Percentiles rank a stretch among this genome's conserved stretches.
phyloP scores from a whole-genome alignment of 345 rosid genomes.

The Citrus cavaleriei region DNA sequence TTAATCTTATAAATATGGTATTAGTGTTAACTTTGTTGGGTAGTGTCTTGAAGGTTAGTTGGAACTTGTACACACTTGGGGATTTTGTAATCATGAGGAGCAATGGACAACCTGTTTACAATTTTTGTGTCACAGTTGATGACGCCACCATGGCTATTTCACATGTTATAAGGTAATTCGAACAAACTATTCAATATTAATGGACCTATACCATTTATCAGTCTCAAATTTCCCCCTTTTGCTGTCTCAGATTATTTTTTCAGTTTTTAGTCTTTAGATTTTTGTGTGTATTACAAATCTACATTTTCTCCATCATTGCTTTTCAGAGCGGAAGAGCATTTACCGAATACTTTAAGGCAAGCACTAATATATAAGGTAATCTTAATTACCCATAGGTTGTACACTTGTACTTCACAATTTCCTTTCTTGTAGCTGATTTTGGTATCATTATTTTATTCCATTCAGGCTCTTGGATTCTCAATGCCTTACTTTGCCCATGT shows the following conservation, averaged over 20 bases:
- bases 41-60: constrained; percentile 83
- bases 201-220: neutral
- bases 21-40: constrained; percentile 42
- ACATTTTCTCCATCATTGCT: constrained; percentile 11
- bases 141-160: constrained; percentile 96
- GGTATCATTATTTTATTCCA: constrained; percentile 17
- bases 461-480: constrained; percentile 81
- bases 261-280: neutral
- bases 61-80: constrained; percentile 92
- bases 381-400: neutral
- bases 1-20: neutral
- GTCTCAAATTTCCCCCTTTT: neutral
- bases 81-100: constrained; percentile 96
- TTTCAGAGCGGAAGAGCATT: constrained; percentile 92
- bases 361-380: constrained; percentile 86
- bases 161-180: constrained; percentile 83
- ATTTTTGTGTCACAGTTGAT: constrained; percentile 94
- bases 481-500: constrained; percentile 95
- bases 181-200: constrained; percentile 5
- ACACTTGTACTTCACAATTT: neutral
- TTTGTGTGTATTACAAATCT: constrained; percentile 5
- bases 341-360: constrained; percentile 90
- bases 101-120: constrained; percentile 94
- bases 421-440: constrained; percentile 13
- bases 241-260: neutral